These are phyloP conservation scores for Colletotrichum ledebouriae DNA, from an alignment of 2,329 filamentous ascomycete species.

Conservation along the genomic window DNA sequence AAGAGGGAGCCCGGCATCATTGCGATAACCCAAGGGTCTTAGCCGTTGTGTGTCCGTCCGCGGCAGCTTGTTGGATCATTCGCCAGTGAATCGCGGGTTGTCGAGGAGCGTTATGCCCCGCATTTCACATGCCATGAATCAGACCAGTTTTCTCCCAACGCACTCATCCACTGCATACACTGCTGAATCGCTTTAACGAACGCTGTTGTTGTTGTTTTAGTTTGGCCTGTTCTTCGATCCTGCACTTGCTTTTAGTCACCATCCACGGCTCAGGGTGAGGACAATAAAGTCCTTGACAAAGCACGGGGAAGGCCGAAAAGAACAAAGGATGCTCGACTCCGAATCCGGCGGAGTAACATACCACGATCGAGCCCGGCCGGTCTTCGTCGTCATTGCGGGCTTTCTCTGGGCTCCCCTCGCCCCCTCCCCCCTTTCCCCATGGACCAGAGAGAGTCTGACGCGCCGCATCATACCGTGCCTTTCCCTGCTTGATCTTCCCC, in stretches of 20 bases:
- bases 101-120: slow-evolving; percentile 15
- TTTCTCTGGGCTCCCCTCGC: slow-evolving; percentile 14
- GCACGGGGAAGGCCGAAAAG: neutral
- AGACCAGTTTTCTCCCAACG: neutral
- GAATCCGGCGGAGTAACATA: slow-evolving; percentile 8
- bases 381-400: slow-evolving; percentile 15
- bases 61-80: neutral
- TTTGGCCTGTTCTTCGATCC: neutral
- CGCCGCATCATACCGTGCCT: neutral
- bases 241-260: too few species aligned
- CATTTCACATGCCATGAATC: slow-evolving; percentile 37
- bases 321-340: slow-evolving; percentile 2
- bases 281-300: too few species aligned
- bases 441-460: slow-evolving; percentile 1
- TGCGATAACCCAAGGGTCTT: slow-evolving; percentile 13
- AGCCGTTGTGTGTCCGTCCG: slow-evolving; percentile 7
- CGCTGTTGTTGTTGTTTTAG: neutral
- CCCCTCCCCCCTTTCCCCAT: neutral
- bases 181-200: too few species aligned
- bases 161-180: too few species aligned
- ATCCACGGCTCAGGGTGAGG: too few species aligned
- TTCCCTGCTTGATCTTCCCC: neutral
- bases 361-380: slow-evolving; percentile 5
- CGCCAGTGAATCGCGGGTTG: slow-evolving; percentile 13
- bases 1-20: slow-evolving; percentile 9